Evolutionary conservation across 2,329 filamentous ascomycete species (phyloP).

Genomic region (Epichloe bromicola): DNA sequence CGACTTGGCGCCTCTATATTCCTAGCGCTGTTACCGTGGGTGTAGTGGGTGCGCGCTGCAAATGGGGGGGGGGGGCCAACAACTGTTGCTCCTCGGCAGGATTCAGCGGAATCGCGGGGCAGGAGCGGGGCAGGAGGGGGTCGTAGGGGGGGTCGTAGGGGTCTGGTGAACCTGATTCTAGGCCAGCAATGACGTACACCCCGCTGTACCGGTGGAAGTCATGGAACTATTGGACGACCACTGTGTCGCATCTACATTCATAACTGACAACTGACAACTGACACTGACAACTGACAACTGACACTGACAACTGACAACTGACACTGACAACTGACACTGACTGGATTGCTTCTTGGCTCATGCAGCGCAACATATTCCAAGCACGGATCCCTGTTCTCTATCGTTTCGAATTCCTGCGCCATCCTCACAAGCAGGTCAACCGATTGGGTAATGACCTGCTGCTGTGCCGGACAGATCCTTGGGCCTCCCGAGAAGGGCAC

Average conservation of each 20-base stretch:
- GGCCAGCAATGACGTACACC: background rate
- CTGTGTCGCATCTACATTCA: no score
- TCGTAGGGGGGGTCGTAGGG: no score
- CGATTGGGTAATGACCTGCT: slow-evolving; percentile 4
- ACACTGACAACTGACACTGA: background rate
- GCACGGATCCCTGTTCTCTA: slow-evolving; percentile 5
- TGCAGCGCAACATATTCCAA: background rate
- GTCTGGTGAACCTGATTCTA: no score
- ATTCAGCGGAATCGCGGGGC: background rate
- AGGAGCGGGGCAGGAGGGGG: background rate
- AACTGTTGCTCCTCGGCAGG: background rate
- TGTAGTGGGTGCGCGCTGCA: background rate
- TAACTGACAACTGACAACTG: background rate
- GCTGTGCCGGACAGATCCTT: slow-evolving; percentile 5
- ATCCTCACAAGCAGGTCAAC: slow-evolving; percentile 5
- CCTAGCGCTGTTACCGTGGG: no score
- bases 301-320: no score
- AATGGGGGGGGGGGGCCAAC: background rate
- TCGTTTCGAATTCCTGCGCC: background rate
- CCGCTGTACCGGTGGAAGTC: no score
- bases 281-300: no score
- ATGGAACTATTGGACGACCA: no score
- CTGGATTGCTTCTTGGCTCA: background rate
- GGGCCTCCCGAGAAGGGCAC: slow-evolving; percentile 6
- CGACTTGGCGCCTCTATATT: no score